A percentile compares a stretch with the other conserved stretches of the same genome.
Conservation (phyloP, 2,329 filamentous ascomycete genomes). For the Penicillium janthinellum region DNA sequence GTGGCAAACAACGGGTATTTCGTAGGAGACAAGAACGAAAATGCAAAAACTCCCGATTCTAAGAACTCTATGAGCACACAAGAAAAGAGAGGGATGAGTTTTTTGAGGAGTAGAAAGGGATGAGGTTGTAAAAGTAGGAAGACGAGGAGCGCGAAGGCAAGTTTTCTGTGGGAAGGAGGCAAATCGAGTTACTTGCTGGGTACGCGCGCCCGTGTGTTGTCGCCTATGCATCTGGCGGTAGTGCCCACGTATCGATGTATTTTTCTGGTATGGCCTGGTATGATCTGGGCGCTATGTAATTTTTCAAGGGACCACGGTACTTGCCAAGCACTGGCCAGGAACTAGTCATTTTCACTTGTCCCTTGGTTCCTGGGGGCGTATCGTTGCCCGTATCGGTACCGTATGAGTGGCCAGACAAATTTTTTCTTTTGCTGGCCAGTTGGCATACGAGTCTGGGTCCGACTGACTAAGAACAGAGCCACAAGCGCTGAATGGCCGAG, state of each 20-base stretch:
- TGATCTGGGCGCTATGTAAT: neutral
- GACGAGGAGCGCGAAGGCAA: constrained; percentile 20
- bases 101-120: constrained; percentile 30
- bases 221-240: constrained; percentile 9
- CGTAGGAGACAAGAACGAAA: constrained; percentile 24
- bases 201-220: constrained; percentile 13
- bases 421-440: constrained; percentile 22
- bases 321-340: neutral
- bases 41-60: constrained; percentile 34
- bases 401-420: constrained; percentile 17
- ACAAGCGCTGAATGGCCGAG: constrained; percentile 8
- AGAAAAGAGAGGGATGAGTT: constrained; percentile 30
- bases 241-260: neutral
- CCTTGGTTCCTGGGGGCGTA: neutral
- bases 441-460: constrained; percentile 10
- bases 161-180: constrained; percentile 33
- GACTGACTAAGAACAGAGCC: constrained; percentile 19
- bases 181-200: constrained; percentile 27
- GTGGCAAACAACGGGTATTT: constrained; percentile 22
- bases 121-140: constrained; percentile 28
- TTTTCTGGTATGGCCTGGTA: neutral
- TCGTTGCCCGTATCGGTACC: neutral
- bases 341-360: neutral
- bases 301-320: neutral
- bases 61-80: constrained; percentile 35